phyloP scores from a whole-genome alignment of 208 protist genomes.

The Acanthamoeba royreba region DNA sequence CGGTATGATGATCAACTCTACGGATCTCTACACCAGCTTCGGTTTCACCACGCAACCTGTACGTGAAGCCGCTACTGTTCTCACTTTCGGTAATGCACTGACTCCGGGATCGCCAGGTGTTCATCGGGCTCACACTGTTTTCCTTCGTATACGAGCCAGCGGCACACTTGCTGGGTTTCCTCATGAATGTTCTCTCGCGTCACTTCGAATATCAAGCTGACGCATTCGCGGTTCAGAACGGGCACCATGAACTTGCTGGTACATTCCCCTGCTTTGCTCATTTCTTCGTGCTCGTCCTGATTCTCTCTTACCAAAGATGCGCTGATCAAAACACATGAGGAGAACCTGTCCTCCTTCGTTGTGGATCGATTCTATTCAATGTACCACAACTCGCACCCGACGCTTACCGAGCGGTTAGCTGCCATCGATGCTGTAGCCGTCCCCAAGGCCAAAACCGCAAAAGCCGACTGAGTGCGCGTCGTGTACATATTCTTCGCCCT shows the following conservation, averaged over 20 bases:
- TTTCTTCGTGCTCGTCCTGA: background rate
- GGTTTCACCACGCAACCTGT: background rate
- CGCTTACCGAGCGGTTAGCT: conserved; percentile 79
- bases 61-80: too few species aligned
- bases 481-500: too few species aligned
- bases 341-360: background rate
- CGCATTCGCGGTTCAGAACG: background rate
- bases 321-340: background rate
- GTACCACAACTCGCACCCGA: conserved; percentile 83
- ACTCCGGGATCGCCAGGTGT: too few species aligned
- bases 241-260: background rate
- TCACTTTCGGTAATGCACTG: too few species aligned
- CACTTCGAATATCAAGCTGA: background rate
- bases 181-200: background rate
- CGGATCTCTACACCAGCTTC: conserved; percentile 19
- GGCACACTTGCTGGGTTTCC: background rate
- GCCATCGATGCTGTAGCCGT: conserved; percentile 69
- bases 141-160: background rate
- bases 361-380: conserved; percentile 78
- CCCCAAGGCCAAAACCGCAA: background rate
- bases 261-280: background rate
- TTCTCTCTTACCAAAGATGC: background rate
- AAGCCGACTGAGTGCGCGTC: background rate
- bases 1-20: background rate
- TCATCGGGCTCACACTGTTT: background rate